Conservation (phyloP, 768 basidiomycete species). For the Termitomyces sp. region DNA sequence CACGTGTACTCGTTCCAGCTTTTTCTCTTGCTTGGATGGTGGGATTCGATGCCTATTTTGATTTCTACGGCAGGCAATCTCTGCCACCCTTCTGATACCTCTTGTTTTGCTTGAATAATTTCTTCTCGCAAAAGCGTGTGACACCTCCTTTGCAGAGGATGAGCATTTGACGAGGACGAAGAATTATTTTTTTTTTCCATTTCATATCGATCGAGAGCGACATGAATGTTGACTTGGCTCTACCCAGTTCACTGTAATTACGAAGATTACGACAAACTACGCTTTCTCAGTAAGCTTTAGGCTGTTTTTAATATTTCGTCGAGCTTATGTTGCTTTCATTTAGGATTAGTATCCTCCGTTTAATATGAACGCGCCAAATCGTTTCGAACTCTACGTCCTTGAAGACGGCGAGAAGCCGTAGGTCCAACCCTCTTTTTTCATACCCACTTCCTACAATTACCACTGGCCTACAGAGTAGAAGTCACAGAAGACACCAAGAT, state of each 20-base stretch:
- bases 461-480: conserved; percentile 57
- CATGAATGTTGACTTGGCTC: not conserved
- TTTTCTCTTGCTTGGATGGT: not conserved
- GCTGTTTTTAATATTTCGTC: no score
- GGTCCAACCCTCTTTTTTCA: conserved; percentile 29
- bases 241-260: not conserved
- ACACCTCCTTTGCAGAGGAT: not conserved
- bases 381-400: conserved; percentile 70
- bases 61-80: not conserved
- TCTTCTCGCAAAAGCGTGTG: not conserved
- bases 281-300: not conserved
- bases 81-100: not conserved
- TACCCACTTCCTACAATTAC: not conserved
- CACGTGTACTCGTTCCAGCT: not conserved
- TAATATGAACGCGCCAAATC: conserved; percentile 88
- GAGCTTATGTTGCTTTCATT: not conserved
- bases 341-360: not conserved
- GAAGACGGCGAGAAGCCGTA: conserved; percentile 94
- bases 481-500: conserved; percentile 95
- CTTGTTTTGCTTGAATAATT: not conserved
- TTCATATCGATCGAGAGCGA: not conserved
- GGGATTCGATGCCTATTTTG: not conserved
- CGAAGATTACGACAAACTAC: not conserved
- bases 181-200: not conserved
- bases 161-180: not conserved